These are phyloP conservation scores for Metarhizium robertsii DNA, from an alignment of 2,329 filamentous ascomycete genomes.

Conservation along the genomic window DNA sequence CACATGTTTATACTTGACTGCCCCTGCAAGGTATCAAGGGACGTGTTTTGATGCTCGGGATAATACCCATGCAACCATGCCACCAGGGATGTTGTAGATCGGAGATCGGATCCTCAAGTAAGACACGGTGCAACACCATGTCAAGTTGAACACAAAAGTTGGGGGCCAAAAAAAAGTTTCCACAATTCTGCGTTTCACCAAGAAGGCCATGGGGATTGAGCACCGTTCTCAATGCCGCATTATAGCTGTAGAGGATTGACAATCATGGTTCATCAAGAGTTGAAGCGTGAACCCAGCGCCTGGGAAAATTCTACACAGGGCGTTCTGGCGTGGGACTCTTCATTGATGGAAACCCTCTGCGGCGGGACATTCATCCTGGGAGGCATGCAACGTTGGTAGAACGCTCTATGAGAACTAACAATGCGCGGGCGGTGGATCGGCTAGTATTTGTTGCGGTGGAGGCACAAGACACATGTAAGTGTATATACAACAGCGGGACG, in stretches of 20 bases:
- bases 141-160: neutral
- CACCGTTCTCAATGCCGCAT: no score
- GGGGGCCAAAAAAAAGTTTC: neutral
- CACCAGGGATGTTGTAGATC: neutral
- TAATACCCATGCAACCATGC: neutral
- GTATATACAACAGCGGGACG: neutral
- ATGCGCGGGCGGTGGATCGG: neutral
- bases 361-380: neutral
- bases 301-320: neutral
- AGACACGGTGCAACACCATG: neutral
- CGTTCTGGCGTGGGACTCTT: neutral
- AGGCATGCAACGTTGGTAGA: neutral
- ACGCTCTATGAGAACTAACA: neutral
- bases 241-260: neutral
- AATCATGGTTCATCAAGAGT: neutral
- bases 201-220: neutral
- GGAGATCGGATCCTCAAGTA: constrained; percentile 2
- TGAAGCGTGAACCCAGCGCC: neutral
- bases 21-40: no score
- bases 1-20: no score
- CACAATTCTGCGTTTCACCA: neutral
- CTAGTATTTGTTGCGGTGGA: neutral
- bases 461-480: neutral
- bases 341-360: neutral
- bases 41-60: neutral